phyloP scores from a whole-genome alignment of 352 stramenopile genomes.

The Phytophthora constricta region DNA sequence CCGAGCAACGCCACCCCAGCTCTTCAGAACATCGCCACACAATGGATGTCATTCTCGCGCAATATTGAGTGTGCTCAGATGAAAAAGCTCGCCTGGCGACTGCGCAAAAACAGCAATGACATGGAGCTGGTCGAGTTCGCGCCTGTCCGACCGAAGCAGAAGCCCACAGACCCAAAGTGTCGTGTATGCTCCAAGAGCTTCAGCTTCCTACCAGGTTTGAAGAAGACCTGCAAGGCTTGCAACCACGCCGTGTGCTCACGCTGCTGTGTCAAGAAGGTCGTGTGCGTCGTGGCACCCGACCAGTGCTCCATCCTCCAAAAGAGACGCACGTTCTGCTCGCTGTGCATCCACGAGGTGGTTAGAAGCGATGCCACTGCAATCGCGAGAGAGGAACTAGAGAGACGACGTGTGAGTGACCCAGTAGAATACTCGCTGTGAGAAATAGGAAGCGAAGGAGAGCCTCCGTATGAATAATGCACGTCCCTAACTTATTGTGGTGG shows the following conservation, averaged over 20 bases:
- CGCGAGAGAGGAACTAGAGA: constrained; percentile 32
- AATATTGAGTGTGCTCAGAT: constrained; percentile 42
- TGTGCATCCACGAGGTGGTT: constrained; percentile 35
- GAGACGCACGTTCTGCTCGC: constrained; percentile 33
- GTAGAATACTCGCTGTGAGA: constrained; percentile 23
- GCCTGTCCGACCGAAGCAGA: constrained; percentile 15
- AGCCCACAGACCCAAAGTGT: constrained; percentile 20
- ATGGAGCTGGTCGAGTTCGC: constrained; percentile 16
- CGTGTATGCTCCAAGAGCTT: constrained; percentile 36
- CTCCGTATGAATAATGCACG: too few species aligned
- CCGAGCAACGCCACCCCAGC: constrained; percentile 20
- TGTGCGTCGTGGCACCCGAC: constrained; percentile 35
- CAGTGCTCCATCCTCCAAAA: constrained; percentile 42
- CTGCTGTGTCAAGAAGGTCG: constrained; percentile 37
- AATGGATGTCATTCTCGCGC: constrained; percentile 42
- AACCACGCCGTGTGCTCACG: constrained; percentile 29
- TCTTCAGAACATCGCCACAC: constrained; percentile 34
- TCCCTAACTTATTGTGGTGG: too few species aligned
- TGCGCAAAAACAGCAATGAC: constrained; percentile 36
- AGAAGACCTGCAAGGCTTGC: constrained; percentile 38
- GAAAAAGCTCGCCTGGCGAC: constrained; percentile 46
- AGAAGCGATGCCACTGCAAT: constrained; percentile 30
- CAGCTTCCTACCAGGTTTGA: constrained; percentile 30
- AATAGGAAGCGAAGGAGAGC: neutral
- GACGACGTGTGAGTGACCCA: constrained; percentile 12